Evolutionary conservation across 257 asterid species (phyloP).

Genomic region (Osmanthus fragrans): DNA sequence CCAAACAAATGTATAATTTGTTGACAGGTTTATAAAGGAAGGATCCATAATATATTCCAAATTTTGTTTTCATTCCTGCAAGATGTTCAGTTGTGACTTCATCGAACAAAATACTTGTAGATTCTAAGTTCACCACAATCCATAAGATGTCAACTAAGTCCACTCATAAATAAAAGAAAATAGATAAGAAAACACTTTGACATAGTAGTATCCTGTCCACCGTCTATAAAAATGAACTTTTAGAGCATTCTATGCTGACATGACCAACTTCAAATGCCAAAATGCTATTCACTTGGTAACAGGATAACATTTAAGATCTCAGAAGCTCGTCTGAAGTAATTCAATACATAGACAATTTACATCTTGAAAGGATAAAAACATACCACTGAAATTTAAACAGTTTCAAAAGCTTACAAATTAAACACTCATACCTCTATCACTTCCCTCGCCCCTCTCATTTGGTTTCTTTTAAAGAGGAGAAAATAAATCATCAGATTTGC

Average conservation of each 20-base stretch:
- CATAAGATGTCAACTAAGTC: constrained; percentile 8
- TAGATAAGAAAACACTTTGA: constrained; percentile 6
- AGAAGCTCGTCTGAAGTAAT: constrained; percentile 5
- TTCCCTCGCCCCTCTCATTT: not conserved
- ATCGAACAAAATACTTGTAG: constrained; percentile 6
- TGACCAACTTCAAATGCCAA: not conserved
- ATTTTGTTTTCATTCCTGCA: not conserved
- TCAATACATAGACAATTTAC: constrained; percentile 1
- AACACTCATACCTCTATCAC: not conserved
- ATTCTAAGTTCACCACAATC: constrained; percentile 15
- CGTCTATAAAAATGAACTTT: constrained; percentile 6
- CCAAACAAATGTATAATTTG: not conserved
- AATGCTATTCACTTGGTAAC: not conserved
- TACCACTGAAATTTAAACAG: not conserved
- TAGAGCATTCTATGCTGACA: not conserved
- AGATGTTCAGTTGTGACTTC: not conserved
- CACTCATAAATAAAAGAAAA: constrained; percentile 3
- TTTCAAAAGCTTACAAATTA: constrained; percentile 10
- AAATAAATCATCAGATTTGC: not conserved
- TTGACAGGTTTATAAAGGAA: not conserved
- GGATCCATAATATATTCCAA: not conserved
- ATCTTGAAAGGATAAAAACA: not conserved
- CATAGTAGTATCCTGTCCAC: not conserved
- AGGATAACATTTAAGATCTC: constrained; percentile 15
- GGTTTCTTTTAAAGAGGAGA: not conserved